Evolutionary conservation across 495 filamentous ascomycete species (phyloP).

Genomic region (Daldinia bambusicola): DNA sequence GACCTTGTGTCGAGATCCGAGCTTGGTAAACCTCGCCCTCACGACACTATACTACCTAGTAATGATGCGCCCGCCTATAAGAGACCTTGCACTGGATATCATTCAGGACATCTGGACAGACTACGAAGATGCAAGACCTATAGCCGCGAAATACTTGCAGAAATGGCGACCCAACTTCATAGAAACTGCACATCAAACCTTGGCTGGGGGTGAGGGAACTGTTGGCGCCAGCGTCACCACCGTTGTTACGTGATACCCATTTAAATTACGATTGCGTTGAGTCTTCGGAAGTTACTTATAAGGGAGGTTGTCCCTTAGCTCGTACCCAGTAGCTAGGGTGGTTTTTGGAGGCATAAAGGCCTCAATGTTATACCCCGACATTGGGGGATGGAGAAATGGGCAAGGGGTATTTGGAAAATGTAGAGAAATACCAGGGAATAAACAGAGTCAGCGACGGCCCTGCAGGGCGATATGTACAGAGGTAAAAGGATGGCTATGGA

Average conservation of each 20-base stretch:
- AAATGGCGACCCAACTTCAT: constrained; percentile 64
- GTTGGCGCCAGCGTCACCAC: constrained; percentile 19
- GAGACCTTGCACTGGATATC: constrained; percentile 81
- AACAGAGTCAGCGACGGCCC: neutral
- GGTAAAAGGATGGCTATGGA: neutral
- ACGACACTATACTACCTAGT: constrained; percentile 74
- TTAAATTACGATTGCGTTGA: constrained; percentile 10
- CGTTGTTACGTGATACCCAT: constrained; percentile 39
- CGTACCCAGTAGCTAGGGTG: neutral
- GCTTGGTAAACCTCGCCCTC: constrained; percentile 64
- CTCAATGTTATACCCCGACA: constrained; percentile 3
- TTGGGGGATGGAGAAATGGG: constrained; percentile 1
- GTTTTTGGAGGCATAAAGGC: neutral
- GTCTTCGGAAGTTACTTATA: neutral
- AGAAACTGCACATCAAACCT: constrained; percentile 49
- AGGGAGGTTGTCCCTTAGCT: neutral
- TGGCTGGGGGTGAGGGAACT: constrained; percentile 18
- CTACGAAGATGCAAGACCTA: constrained; percentile 67
- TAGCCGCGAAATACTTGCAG: constrained; percentile 63
- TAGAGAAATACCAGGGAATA: constrained; percentile 5
- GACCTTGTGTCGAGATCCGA: constrained; percentile 86
- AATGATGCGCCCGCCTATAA: constrained; percentile 85
- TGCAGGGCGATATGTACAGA: neutral
- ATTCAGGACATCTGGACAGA: constrained; percentile 87
- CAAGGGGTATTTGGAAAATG: neutral